Evolutionary conservation across 768 basidiomycete species (phyloP), one percentile per base, ranked within the genome.

Genomic region (Antrodiella citrinella): DNA sequence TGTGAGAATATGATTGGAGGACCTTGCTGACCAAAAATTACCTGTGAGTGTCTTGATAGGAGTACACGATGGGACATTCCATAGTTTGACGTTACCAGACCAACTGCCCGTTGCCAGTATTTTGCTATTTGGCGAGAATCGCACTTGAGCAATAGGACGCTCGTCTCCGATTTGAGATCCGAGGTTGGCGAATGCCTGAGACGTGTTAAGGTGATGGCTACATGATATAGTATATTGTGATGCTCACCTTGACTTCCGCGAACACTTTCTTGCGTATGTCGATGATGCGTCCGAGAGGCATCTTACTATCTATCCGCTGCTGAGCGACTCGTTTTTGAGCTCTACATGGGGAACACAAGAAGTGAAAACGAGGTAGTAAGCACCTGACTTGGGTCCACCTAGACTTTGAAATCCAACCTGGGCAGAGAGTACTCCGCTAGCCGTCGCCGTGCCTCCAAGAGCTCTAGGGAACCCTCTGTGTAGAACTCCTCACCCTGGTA

Each of bases 151-250:
- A 56, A 98, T 81, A 1, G 96, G 93, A 40, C 96, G 79, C 57
- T 96, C 93, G 65, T 97, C 96, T 49, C 93, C 96, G 57, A 98
- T 93, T 75, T 98, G 95, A 0, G 96, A 97, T 20, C 96, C 96
- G 42, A 98, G 80, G 60, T 93, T 95, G 44, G 82, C 75, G 66
- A 89, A 93, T 67, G 83, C 88, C 91, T 94, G 58, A 9, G 18
- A 20, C 20, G 22, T 4, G 18, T 22, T 20, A 42, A 11, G 19
- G 3, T 9, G 48, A 20, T 39, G 26, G 12, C 13, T 47, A 19
- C 23, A 0, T 20, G 35, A 10, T 38, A 9, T 4, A 3, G n/a
- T 13, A 38, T 20, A 13, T 7, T n/a, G 19, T 10, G 20, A 15
- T 11, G 61, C 78, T 54, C 55, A 93, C 93, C 73, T 96, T 95